phyloP scores from a whole-genome alignment of 176 grass and related monocot species.

The Zea luxurians region DNA sequence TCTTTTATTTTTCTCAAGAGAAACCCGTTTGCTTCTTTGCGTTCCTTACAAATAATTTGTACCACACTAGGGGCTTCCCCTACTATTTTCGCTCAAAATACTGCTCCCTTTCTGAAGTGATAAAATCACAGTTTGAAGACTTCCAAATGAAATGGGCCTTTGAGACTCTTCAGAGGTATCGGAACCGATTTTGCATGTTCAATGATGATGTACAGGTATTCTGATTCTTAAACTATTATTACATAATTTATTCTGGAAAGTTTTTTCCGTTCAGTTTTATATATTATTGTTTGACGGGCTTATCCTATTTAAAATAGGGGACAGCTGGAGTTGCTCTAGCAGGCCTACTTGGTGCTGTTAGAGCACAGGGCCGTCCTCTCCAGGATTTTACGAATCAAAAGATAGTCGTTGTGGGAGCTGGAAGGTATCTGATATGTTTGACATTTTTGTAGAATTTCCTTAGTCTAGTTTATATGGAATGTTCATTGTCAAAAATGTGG shows the following conservation, averaged over 20 bases:
- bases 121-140: conserved; percentile 84
- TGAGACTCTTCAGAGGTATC: conserved; percentile 91
- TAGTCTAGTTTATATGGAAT: conserved; percentile 11
- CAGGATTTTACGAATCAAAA: conserved; percentile 80
- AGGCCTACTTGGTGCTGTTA: conserved; percentile 89
- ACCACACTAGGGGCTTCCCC: conserved; percentile 5
- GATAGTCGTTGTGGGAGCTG: conserved; percentile 95
- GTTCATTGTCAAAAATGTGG: conserved; percentile 26
- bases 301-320: conserved; percentile 57
- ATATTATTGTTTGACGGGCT: conserved; percentile 4
- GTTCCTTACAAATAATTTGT: not conserved
- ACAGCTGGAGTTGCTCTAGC: conserved; percentile 98
- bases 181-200: conserved; percentile 90
- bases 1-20: not conserved
- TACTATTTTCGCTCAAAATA: not conserved
- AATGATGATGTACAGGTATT: conserved; percentile 91
- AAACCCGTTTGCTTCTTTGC: not conserved
- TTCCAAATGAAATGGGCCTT: conserved; percentile 99
- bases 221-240: conserved; percentile 12
- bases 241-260: conserved; percentile 20
- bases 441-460: conserved; percentile 26
- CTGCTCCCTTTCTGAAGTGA: conserved; percentile 17
- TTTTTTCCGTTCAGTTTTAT: not conserved
- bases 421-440: conserved; percentile 72
- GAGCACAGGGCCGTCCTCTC: conserved; percentile 78